Evolutionary conservation across 495 filamentous ascomycete species (phyloP), one percentile per base, ranked within the genome.

Genomic region (Podospora comata): DNA sequence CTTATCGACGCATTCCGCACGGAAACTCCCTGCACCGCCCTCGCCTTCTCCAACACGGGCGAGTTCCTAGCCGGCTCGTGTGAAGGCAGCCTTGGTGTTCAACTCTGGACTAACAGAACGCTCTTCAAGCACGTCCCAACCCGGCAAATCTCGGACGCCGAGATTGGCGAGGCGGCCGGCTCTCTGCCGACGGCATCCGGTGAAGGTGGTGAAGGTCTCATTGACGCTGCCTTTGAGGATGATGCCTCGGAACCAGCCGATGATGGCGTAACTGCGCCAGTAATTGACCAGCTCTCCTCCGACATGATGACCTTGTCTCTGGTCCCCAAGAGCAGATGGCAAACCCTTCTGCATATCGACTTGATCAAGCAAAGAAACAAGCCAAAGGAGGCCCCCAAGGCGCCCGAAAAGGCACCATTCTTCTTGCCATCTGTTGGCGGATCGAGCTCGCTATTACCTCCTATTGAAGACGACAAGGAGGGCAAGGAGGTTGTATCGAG

Each of bases 371-470:
- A 90, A 79, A 92, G 95, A 64, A 99, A 99, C 80, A 97, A 94
- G 78, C 96, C 95, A 5, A 94, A 88, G 71, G 92, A 96, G 79
- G 85, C 93, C 0, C 93, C 93, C 28, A 97, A 98, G 81, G 85
- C 87, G 3, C 95, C 96, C 4, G 91, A 97, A 75, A 97, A 95
- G 74, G 93, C 95, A 0, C 95, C 95, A 1, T 99, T 99, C 81
- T 99, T 98, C 82, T 83, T 99, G 16, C 92, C 93, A 13, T 90
- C 92, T 1, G 79, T 91, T 13, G 79, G 81, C 4, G 82, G 79
- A 0, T 53, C 44, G 2, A 57, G 32, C 9, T 71, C 79, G 5
- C 71, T 77, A 32, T 44, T 73, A 0, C 64, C 79, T 16, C 71
- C 77, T 57, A 62, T 54, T 39, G 70, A 75, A 4, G 60, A 68